These are phyloP conservation scores for Tulasnella sp. DNA, from an alignment of 768 basidiomycete species.

Conservation along the genomic window DNA sequence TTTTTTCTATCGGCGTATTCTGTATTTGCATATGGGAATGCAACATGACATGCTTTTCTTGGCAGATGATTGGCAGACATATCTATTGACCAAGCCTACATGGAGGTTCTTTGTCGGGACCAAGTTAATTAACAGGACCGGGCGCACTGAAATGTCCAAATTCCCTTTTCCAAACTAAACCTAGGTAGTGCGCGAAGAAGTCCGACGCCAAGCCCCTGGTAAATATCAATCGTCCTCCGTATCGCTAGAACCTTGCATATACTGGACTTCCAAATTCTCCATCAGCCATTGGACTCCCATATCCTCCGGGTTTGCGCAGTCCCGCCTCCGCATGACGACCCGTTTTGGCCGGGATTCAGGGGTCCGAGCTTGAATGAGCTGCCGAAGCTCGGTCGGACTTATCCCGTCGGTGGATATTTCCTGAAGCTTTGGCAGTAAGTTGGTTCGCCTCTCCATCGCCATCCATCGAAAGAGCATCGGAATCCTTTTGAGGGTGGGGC, in stretches of 20 bases:
- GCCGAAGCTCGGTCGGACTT: slow-evolving; percentile 23
- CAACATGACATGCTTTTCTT: not conserved
- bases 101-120: not conserved
- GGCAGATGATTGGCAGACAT: not conserved
- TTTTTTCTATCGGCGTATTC: not conserved
- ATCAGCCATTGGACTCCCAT: slow-evolving; percentile 19
- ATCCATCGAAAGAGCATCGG: slow-evolving; percentile 21
- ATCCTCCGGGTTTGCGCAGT: slow-evolving; percentile 25
- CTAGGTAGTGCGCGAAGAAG: not conserved
- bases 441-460: slow-evolving; percentile 15
- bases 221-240: slow-evolving; percentile 13
- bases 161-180: not conserved
- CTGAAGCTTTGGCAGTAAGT: slow-evolving; percentile 15
- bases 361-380: slow-evolving; percentile 23
- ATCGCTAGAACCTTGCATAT: slow-evolving; percentile 26
- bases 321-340: slow-evolving; percentile 21
- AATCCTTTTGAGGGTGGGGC: slow-evolving; percentile 24
- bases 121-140: not conserved
- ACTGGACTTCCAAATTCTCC: slow-evolving; percentile 21
- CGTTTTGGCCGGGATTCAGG: slow-evolving; percentile 2
- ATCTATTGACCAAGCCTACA: not conserved
- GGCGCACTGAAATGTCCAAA: not conserved
- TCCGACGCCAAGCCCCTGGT: not conserved
- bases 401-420: slow-evolving; percentile 14
- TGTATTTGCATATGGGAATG: not conserved